phyloP scores from a whole-genome alignment of 768 basidiomycete genomes.

The Imleria badia region DNA sequence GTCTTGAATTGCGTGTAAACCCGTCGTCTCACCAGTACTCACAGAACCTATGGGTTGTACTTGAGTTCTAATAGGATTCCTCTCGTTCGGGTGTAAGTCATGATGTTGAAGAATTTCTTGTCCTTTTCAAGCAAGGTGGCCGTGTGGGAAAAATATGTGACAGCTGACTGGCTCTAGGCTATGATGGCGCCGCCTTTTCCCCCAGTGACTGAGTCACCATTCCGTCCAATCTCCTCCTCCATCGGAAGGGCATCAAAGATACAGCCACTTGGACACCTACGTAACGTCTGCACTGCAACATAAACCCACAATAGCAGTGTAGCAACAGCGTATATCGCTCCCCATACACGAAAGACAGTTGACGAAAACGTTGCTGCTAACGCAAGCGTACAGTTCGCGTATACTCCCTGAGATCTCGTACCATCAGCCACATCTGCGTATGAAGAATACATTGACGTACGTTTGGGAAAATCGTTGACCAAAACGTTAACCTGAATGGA shows the following conservation, averaged over 20 bases:
- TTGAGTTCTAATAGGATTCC: no score
- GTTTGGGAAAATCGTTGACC: conserved; percentile 74
- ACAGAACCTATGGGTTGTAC: no score
- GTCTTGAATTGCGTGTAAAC: no score
- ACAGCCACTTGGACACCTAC: conserved; percentile 32
- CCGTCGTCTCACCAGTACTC: no score
- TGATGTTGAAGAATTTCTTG: no score
- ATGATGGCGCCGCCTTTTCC: neutral
- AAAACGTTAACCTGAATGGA: conserved; percentile 57
- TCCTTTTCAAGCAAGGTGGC: no score
- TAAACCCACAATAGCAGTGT: conserved; percentile 54
- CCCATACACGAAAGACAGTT: conserved; percentile 54
- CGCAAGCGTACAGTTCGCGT: conserved; percentile 60
- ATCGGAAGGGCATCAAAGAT: conserved; percentile 46
- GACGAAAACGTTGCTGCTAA: conserved; percentile 52
- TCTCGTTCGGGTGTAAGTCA: neutral
- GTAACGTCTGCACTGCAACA: conserved; percentile 45
- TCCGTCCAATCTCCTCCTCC: conserved; percentile 31
- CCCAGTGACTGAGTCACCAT: neutral
- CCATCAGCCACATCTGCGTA: neutral
- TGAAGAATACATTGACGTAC: conserved; percentile 33
- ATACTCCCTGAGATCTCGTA: conserved; percentile 48
- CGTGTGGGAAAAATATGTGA: no score
- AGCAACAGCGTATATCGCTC: conserved; percentile 50
- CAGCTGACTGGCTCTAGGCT: no score